Percentiles rank a stretch among this genome's conserved stretches.
These are phyloP conservation scores for Blastobotrys mokoenaii DNA, from an alignment of 805 yeast species.

Conservation along the genomic window DNA sequence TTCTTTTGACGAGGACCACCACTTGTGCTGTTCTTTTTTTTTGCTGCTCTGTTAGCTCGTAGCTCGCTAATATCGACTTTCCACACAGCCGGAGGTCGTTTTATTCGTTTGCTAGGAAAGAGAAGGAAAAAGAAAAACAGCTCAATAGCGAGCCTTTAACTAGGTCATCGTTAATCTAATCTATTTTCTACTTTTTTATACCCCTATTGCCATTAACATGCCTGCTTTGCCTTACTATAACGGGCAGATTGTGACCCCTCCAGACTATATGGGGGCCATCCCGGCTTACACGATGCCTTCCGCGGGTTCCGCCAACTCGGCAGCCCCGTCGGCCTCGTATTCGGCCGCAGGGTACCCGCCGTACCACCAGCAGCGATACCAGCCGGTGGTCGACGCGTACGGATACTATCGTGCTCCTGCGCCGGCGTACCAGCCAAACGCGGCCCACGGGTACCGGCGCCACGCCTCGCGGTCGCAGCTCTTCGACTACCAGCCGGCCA, in stretches of 20 bases:
- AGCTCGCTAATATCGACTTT: no score
- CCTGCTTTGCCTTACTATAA: slow-evolving; percentile 8
- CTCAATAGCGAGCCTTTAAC: slow-evolving; percentile 19
- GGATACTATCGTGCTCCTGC: background rate
- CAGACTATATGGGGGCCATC: slow-evolving; percentile 10
- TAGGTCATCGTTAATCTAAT: slow-evolving; percentile 17
- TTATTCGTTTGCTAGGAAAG: background rate
- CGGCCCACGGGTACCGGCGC: background rate
- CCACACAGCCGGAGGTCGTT: no score
- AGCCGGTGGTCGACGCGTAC: background rate
- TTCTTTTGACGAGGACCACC: no score
- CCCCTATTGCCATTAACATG: slow-evolving; percentile 4
- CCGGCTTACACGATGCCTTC: background rate
- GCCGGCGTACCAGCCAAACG: slow-evolving; percentile 1
- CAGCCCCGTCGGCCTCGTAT: background rate
- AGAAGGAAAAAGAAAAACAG: background rate
- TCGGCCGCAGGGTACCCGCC: no score
- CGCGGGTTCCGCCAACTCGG: background rate
- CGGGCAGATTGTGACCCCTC: slow-evolving; percentile 14
- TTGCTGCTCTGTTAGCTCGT: no score
- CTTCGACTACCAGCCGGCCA: background rate
- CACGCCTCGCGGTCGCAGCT: slow-evolving; percentile 1
- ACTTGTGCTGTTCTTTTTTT: no score
- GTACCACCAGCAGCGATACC: slow-evolving; percentile 1
- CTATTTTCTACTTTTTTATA: background rate